Conservation (phyloP, 2,329 filamentous ascomycete genomes). For the Talaromyces verruculosus region DNA sequence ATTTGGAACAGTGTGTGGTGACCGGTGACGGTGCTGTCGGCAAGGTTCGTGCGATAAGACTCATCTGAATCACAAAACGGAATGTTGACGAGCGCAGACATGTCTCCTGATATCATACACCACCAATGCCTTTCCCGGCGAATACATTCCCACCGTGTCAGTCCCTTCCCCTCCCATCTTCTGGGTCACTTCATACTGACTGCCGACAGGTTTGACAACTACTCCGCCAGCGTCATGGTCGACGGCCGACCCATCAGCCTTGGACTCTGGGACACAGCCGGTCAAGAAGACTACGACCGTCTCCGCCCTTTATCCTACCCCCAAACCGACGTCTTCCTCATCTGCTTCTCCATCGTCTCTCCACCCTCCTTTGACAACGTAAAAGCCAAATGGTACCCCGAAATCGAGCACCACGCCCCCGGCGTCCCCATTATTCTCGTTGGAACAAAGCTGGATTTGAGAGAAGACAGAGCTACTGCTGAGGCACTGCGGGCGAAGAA, state of each 20-base stretch:
- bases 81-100: conserved; percentile 60
- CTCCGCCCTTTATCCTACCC: conserved; percentile 94
- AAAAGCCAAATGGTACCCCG: conserved; percentile 97
- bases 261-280: conserved; percentile 96
- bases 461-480: conserved; percentile 80
- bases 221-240: conserved; percentile 98
- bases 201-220: conserved; percentile 82
- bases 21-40: conserved; percentile 99
- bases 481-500: conserved; percentile 84
- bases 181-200: too few relatives aligned
- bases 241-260: conserved; percentile 97
- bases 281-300: conserved; percentile 97
- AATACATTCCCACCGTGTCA: conserved; percentile 94
- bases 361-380: conserved; percentile 98
- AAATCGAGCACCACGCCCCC: conserved; percentile 95
- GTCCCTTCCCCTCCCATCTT: conserved; percentile 27
- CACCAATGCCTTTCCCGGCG: conserved; percentile 98
- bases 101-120: conserved; percentile 99
- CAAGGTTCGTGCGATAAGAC: conserved; percentile 65
- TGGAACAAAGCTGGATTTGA: conserved; percentile 92
- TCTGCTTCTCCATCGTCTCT: conserved; percentile 98
- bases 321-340: conserved; percentile 96
- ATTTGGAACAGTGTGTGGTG: conserved; percentile 81
- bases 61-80: background rate
- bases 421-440: conserved; percentile 95